phyloP scores from a whole-genome alignment of 2,329 filamentous ascomycete species.

The Fusarium protoensiforme region DNA sequence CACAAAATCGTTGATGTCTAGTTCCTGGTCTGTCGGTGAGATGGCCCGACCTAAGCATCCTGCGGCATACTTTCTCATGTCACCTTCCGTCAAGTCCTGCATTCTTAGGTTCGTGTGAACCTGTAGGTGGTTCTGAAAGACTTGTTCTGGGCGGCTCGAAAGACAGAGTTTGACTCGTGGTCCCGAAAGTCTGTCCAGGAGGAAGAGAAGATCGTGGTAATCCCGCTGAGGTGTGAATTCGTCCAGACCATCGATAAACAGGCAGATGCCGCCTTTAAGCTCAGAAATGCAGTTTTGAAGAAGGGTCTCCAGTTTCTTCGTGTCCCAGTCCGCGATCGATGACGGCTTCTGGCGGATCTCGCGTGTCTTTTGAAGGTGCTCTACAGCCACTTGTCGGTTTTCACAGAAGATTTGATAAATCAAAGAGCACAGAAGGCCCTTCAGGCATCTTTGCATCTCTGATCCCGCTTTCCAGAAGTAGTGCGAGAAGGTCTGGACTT shows the following conservation, averaged over 20 bases:
- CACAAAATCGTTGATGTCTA: background rate
- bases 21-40: background rate
- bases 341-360: background rate
- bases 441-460: conserved; percentile 36
- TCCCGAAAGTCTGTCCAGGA: background rate
- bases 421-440: conserved; percentile 23
- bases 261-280: background rate
- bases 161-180: background rate
- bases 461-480: conserved; percentile 48
- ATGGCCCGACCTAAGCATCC: background rate
- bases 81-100: background rate
- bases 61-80: background rate
- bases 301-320: background rate
- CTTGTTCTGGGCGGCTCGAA: background rate
- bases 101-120: background rate
- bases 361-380: background rate
- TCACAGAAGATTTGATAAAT: background rate
- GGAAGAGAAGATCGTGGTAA: background rate
- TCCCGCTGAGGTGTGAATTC: background rate
- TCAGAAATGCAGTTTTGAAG: background rate
- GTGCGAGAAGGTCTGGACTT: conserved; percentile 29
- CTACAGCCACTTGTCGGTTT: background rate
- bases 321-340: conserved; percentile 24
- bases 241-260: conserved; percentile 35
- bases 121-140: background rate